Evolutionary conservation across 2,329 filamentous ascomycete genomes (phyloP).

Genomic region (Xylaria sp.): DNA sequence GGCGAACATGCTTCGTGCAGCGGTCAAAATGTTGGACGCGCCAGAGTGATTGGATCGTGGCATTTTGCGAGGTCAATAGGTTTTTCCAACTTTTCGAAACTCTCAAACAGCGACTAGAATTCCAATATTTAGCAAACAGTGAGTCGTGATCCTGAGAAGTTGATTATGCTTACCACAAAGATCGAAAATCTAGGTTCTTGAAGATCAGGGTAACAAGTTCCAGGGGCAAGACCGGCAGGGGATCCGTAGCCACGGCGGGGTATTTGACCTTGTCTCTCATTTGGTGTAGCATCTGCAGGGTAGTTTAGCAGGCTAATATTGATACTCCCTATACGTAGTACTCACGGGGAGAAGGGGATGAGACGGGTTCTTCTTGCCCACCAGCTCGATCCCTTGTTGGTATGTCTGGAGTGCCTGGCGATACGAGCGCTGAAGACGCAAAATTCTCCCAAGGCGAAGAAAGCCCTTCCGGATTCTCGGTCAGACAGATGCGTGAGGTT

Average conservation of each 20-base stretch:
- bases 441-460: conserved; percentile 47
- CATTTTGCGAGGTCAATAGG: conserved; percentile 34
- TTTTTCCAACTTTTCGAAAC: conserved; percentile 47
- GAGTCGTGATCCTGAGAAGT: background rate
- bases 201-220: conserved; percentile 47
- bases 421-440: conserved; percentile 39
- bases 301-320: conserved; percentile 14
- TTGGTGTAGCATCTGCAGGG: conserved; percentile 34
- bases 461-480: conserved; percentile 37
- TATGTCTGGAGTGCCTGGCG: conserved; percentile 42
- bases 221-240: conserved; percentile 42
- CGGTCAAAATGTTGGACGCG: conserved; percentile 38
- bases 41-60: conserved; percentile 41
- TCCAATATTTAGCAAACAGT: conserved; percentile 14
- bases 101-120: conserved; percentile 41
- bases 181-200: conserved; percentile 38
- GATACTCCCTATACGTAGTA: background rate
- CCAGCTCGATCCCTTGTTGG: conserved; percentile 44
- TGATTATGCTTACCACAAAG: conserved; percentile 40
- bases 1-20: background rate
- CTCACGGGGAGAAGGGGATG: conserved; percentile 42
- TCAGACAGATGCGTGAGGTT: conserved; percentile 27
- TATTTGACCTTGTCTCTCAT: conserved; percentile 39
- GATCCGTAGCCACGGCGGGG: conserved; percentile 39
- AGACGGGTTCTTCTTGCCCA: conserved; percentile 42